phyloP scores from a whole-genome alignment of 1,139 yeast species.

The Komagataea norvegica region DNA sequence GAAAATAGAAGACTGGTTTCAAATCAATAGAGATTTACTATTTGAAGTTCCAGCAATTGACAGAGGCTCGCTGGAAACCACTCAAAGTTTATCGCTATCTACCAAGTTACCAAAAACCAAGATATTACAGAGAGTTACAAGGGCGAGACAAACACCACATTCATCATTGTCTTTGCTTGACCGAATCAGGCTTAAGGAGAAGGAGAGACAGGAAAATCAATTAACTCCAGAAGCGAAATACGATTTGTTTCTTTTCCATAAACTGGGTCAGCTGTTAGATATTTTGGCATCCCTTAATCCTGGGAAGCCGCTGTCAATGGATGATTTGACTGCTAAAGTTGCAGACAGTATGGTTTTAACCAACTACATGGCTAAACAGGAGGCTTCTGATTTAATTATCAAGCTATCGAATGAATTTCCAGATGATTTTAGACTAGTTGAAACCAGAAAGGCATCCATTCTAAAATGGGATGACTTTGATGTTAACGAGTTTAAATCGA shows the following conservation, averaged over 20 bases:
- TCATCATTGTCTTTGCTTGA: slow-evolving; percentile 40
- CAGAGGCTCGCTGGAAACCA: not conserved
- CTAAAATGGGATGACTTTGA: slow-evolving; percentile 24
- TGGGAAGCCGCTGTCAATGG: slow-evolving; percentile 30
- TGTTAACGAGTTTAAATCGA: slow-evolving; percentile 14
- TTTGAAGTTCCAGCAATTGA: slow-evolving; percentile 14
- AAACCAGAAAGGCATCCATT: slow-evolving; percentile 15
- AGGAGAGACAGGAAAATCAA: slow-evolving; percentile 19
- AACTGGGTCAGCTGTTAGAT: slow-evolving; percentile 34
- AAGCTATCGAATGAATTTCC: slow-evolving; percentile 20
- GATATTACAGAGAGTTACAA: slow-evolving; percentile 7
- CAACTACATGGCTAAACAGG: slow-evolving; percentile 30
- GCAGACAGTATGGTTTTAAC: slow-evolving; percentile 28
- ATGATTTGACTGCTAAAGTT: slow-evolving; percentile 27
- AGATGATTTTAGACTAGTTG: slow-evolving; percentile 14
- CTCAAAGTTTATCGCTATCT: not conserved
- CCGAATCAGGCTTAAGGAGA: slow-evolving; percentile 38
- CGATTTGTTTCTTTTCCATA: slow-evolving; percentile 37
- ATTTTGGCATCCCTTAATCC: slow-evolving; percentile 28
- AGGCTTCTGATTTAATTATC: slow-evolving; percentile 28
- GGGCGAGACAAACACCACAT: slow-evolving; percentile 1
- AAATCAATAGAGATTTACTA: slow-evolving; percentile 1
- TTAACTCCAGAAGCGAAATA: slow-evolving; percentile 35
- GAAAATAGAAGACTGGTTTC: slow-evolving; percentile 15
- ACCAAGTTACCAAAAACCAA: slow-evolving; percentile 9